Evolutionary conservation across 805 yeast species (phyloP).

Genomic region (Ogataea saltuana): DNA sequence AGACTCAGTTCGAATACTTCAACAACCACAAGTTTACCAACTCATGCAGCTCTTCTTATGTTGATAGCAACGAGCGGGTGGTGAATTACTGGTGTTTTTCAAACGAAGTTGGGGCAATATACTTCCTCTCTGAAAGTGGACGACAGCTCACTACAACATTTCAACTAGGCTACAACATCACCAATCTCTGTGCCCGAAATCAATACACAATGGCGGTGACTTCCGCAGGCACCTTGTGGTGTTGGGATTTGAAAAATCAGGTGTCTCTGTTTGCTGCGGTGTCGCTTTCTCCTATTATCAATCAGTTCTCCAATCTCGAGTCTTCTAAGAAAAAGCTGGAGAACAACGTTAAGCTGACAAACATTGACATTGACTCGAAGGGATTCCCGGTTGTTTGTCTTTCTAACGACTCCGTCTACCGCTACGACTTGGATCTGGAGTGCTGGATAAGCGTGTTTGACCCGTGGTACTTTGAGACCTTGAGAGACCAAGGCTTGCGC

Average conservation of each 20-base stretch:
- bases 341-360: slow-evolving; percentile 22
- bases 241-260: slow-evolving; percentile 46
- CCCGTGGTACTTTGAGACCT: slow-evolving; percentile 28
- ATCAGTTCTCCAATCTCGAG: slow-evolving; percentile 34
- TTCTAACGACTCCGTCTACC: slow-evolving; percentile 41
- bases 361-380: slow-evolving; percentile 28
- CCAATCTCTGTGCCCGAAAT: slow-evolving; percentile 38
- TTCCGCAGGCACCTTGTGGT: slow-evolving; percentile 48
- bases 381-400: slow-evolving; percentile 48
- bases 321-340: slow-evolving; percentile 26
- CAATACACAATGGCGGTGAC: slow-evolving; percentile 46
- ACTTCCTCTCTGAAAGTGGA: slow-evolving; percentile 48
- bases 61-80: slow-evolving; percentile 42
- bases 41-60: slow-evolving; percentile 31
- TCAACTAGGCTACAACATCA: slow-evolving; percentile 52
- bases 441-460: slow-evolving; percentile 53
- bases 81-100: slow-evolving; percentile 57
- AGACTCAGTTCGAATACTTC: slow-evolving; percentile 43
- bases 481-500: slow-evolving; percentile 6
- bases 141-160: slow-evolving; percentile 46
- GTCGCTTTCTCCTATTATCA: slow-evolving; percentile 55
- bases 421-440: slow-evolving; percentile 42
- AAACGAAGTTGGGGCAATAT: slow-evolving; percentile 59
- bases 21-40: slow-evolving; percentile 41
- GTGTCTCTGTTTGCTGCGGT: slow-evolving; percentile 42